Evolutionary conservation across 2,329 filamentous ascomycete genomes (phyloP), one percentile per base, ranked within the genome.

Genomic region (Exophiala lecanii-corni): DNA sequence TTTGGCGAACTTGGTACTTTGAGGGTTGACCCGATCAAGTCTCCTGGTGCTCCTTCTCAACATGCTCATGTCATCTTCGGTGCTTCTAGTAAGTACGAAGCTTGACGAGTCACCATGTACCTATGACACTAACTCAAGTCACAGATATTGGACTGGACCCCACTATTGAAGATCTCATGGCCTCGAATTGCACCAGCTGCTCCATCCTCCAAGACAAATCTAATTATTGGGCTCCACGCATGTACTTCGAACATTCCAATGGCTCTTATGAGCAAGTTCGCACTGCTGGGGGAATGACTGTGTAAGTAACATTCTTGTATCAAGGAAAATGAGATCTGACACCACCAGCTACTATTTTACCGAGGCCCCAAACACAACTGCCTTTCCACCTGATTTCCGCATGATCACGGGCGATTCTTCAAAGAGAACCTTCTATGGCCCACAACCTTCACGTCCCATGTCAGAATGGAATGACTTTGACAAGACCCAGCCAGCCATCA

Each of bases 281-380:
- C 1, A 81, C 92, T 61, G 76, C 84, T 38, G 87, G 88, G 49
- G 87, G 89, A 51, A 87, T 94, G 78, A 79, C 94, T 60, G 84
- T 83, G 80, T 91, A 75, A 73, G 84, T 37, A 45, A 32, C 45
- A 31, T 38, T 17, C 33, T 31, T 34, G 43, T 30, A 9, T 13
- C 21, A 19, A 12, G 35, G 32, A 13, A 28, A 15, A 15, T n/a
- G n/a, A n/a, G 42, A 36, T 38, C 30, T 45, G 15, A 42, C 32
- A 45, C 12, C 31, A 25, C 5, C 35, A 86, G 86, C 12, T 96
- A 97, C 74, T 96, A 96, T 66, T 79, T 94, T 36, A 78, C 88
- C 9, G 81, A 54, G 41, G 17, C 39, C 13, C 40, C 43, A 26
- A 39, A 19, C 23, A 51, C 53, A 21, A 40, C 30, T 19, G 82